Base-by-base conservation (phyloP, 225 moss, liverwort and hornwort species). In the Physcomitrellopsis africana region DNA sequence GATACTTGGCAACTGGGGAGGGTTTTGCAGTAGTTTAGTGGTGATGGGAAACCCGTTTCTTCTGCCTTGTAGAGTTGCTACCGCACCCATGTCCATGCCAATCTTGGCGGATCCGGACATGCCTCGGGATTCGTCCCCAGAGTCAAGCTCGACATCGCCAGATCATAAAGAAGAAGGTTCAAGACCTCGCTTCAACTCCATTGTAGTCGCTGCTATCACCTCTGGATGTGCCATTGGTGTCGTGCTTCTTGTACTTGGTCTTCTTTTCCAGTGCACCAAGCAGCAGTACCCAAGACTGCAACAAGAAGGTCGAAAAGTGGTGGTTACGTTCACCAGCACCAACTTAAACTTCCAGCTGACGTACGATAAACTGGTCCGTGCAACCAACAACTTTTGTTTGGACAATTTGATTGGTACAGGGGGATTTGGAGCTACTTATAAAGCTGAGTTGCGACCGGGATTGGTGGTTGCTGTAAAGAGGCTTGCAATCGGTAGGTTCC, bases 401-500 rank as follows among this genome's bases (percentile, higher is more conserved):
- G 89, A 89, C 73, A 94, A 96, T 58, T 71, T 94, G 51, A 96
- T 96, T 60, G 96, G 96, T 22, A 91, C 87, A 18, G 96, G 96
- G 42, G 96, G 96, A 14, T 96, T 96, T 72, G 96, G 96, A 69
- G 89, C 96, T 44, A 96, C 96, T 5, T 96, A 96, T 61, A 96
- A 92, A 82, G 96, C 96, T n/a, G 96, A 94, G 77, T 78, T 96
- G 81, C 91, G 92, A 77, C 96, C 94, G 10, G 96, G 96, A 49
- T 76, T 92, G 74, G 81, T 96, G 77, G 96, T 96, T 11, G 96
- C 96, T 23, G 96, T 96, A 84, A 96, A 96, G 81, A 86, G 94
- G 52, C 94, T 94, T 27, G 92, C 93, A 27, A 86, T 96, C 42
- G 94, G 94, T 70, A 86, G 94, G 77, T 96, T 92, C 67, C 96